These are phyloP conservation scores for Kwoniella mangroviensis DNA, from an alignment of 768 basidiomycete genomes.

Conservation along the genomic window DNA sequence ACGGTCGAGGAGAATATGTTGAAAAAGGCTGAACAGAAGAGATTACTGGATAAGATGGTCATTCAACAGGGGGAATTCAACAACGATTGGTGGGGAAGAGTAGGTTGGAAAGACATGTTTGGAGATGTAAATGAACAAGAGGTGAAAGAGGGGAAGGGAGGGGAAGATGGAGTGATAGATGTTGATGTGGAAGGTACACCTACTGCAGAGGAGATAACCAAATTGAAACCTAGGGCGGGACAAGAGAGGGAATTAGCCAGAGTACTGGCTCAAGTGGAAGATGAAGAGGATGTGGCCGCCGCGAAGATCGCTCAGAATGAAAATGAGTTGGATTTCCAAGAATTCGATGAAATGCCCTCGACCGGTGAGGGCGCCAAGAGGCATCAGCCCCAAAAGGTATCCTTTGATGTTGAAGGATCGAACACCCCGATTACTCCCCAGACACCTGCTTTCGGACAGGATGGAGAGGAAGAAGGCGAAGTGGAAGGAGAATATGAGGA, in stretches of 20 bases:
- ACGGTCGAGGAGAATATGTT: conserved; percentile 97
- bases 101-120: conserved; percentile 85
- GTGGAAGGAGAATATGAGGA: conserved; percentile 57
- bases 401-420: background rate
- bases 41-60: conserved; percentile 83
- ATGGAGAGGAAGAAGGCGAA: conserved; percentile 53
- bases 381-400: background rate
- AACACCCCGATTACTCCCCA: background rate
- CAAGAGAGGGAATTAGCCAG: conserved; percentile 60
- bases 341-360: conserved; percentile 52
- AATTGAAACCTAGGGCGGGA: conserved; percentile 26
- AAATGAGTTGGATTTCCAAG: conserved; percentile 79
- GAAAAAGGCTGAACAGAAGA: conserved; percentile 96
- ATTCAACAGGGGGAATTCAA: conserved; percentile 89
- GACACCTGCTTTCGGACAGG: conserved; percentile 23
- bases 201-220: conserved; percentile 38
- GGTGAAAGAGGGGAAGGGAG: conserved; percentile 4
- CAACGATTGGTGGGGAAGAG: conserved; percentile 59
- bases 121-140: conserved; percentile 66
- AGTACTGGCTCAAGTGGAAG: conserved; percentile 83
- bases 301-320: conserved; percentile 79
- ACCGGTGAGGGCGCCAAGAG: conserved; percentile 33
- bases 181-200: conserved; percentile 39
- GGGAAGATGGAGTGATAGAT: conserved; percentile 39
- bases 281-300: conserved; percentile 82